A percentile compares a stretch with the other conserved stretches of the same genome.
Conservation (phyloP, 352 stramenopile species). For the Globisporangium okanoganense region DNA sequence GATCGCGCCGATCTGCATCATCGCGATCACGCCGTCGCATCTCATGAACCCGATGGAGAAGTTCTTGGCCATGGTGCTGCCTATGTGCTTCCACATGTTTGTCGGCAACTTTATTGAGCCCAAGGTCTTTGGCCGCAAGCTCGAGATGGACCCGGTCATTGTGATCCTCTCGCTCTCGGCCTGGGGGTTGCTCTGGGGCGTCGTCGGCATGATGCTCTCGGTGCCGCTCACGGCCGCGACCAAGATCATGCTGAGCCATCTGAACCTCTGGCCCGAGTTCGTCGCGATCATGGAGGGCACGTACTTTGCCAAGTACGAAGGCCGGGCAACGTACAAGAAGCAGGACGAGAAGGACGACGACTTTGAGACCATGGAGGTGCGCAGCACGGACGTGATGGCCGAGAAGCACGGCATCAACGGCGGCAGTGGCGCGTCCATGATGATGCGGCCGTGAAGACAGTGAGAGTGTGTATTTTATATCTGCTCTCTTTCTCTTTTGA, state of each 20-base stretch:
- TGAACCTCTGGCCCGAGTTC: constrained; percentile 85
- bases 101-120: constrained; percentile 88
- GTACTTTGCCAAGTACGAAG: constrained; percentile 77
- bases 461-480: neutral
- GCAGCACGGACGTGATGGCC: constrained; percentile 46
- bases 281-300: constrained; percentile 84
- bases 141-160: constrained; percentile 85
- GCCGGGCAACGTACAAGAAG: constrained; percentile 71
- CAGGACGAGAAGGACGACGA: constrained; percentile 60
- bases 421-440: constrained; percentile 11
- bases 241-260: constrained; percentile 87
- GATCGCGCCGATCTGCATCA: constrained; percentile 78
- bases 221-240: constrained; percentile 79
- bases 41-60: constrained; percentile 90
- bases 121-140: constrained; percentile 82
- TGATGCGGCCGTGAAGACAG: constrained; percentile 26
- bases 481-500: neutral
- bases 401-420: constrained; percentile 31
- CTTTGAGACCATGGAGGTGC: constrained; percentile 77
- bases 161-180: constrained; percentile 87
- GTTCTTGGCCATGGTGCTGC: constrained; percentile 78
- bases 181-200: constrained; percentile 81
- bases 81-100: constrained; percentile 89
- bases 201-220: constrained; percentile 89
- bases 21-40: constrained; percentile 76